phyloP scores from a whole-genome alignment of 495 filamentous ascomycete species.

The Penicillium simplicissimum region DNA sequence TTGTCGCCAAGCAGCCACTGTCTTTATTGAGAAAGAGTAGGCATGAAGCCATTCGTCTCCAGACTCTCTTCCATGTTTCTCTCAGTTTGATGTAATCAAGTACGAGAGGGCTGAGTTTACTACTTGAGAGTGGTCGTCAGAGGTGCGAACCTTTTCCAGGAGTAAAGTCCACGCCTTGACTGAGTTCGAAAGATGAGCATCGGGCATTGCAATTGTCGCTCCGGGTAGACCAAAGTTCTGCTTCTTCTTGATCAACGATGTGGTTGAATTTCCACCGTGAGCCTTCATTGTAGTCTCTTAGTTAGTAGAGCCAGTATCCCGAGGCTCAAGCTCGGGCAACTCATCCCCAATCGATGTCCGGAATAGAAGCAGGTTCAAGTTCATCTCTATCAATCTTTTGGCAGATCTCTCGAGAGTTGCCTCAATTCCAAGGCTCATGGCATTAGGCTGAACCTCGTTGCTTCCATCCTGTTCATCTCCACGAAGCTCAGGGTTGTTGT shows the following conservation, averaged over 20 bases:
- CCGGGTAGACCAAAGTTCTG: too few species aligned
- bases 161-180: too few species aligned
- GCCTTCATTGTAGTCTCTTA: background rate
- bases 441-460: background rate
- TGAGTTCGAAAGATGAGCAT: too few species aligned
- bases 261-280: too few species aligned
- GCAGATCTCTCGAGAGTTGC: background rate
- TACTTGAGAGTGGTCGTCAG: background rate
- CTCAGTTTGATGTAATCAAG: background rate
- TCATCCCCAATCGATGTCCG: background rate
- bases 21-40: background rate
- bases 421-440: background rate
- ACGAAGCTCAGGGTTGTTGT: background rate
- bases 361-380: background rate
- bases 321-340: too few species aligned
- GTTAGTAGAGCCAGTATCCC: too few species aligned
- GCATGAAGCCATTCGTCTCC: background rate
- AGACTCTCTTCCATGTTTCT: background rate
- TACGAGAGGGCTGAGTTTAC: background rate
- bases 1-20: background rate
- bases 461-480: background rate
- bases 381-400: background rate
- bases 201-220: too few species aligned
- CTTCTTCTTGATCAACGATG: too few species aligned
- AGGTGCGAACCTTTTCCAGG: background rate